phyloP scores from a whole-genome alignment of 805 yeast species.

The Barnettozyma wickerhamii region DNA sequence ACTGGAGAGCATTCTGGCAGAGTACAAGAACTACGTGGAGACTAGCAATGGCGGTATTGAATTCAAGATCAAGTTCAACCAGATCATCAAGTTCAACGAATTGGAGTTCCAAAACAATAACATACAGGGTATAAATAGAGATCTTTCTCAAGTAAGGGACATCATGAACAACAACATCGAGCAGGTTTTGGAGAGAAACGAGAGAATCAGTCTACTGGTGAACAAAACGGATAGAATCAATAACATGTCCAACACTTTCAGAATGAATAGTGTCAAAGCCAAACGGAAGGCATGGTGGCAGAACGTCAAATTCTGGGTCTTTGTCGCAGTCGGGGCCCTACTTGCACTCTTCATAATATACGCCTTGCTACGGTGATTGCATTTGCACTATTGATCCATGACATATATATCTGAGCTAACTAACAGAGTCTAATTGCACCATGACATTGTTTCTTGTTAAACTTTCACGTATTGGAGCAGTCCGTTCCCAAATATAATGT shows the following conservation, averaged over 20 bases:
- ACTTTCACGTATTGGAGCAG: too few species aligned
- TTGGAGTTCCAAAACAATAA: conserved; percentile 31
- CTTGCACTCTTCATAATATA: conserved; percentile 69
- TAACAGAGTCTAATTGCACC: too few species aligned
- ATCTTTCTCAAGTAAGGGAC: conserved; percentile 50
- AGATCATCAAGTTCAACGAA: conserved; percentile 52
- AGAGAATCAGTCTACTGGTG: conserved; percentile 49
- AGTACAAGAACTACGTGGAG: conserved; percentile 38
- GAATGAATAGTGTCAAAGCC: conserved; percentile 46
- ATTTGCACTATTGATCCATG: too few species aligned
- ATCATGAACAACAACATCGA: conserved; percentile 60
- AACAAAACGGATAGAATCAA: conserved; percentile 59
- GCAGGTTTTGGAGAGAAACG: conserved; percentile 55
- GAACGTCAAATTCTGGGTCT: conserved; percentile 39
- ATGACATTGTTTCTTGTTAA: too few species aligned
- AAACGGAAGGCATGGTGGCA: conserved; percentile 55
- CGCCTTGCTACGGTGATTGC: not conserved
- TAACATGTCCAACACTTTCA: conserved; percentile 48
- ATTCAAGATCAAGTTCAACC: conserved; percentile 52
- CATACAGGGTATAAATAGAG: conserved; percentile 39
- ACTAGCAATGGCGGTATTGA: conserved; percentile 31
- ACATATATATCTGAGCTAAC: too few species aligned
- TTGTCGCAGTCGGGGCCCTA: conserved; percentile 59
- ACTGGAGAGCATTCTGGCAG: conserved; percentile 34
- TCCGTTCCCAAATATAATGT: too few species aligned